Percentiles rank a stretch among this genome's conserved stretches.
phyloP scores from a whole-genome alignment of 1,139 yeast species.

The Sugiyamaella paludigena region DNA sequence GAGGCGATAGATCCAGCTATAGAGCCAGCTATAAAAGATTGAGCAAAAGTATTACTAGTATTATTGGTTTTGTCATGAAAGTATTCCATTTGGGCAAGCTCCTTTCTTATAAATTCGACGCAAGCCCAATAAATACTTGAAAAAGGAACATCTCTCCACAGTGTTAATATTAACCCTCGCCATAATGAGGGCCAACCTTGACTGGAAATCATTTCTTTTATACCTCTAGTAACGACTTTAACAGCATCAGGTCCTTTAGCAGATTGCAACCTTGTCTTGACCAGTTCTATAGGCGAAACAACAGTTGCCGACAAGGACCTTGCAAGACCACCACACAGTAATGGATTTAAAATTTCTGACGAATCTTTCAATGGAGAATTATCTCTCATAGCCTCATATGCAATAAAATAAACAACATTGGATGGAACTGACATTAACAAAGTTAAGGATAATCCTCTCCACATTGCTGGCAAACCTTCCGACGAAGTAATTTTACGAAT shows the following conservation, averaged over 20 bases:
- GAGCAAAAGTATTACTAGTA: constrained; percentile 48
- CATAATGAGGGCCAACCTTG: constrained; percentile 69
- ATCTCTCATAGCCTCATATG: constrained; percentile 84
- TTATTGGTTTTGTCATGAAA: constrained; percentile 38
- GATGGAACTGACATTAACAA: constrained; percentile 90
- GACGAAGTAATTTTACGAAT: constrained; percentile 57
- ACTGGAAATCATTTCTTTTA: constrained; percentile 49
- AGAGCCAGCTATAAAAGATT: constrained; percentile 82
- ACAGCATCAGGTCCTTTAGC: constrained; percentile 43
- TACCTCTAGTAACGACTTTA: constrained; percentile 50
- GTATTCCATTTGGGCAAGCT: constrained; percentile 25
- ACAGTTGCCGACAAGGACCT: constrained; percentile 79
- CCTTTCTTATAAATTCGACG: constrained; percentile 36
- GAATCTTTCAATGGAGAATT: constrained; percentile 53
- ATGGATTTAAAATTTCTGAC: constrained; percentile 59
- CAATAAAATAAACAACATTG: constrained; percentile 89
- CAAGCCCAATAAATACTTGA: constrained; percentile 94
- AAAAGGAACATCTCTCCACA: constrained; percentile 98
- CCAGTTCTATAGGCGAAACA: constrained; percentile 82
- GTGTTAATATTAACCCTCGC: constrained; percentile 80
- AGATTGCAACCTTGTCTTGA: constrained; percentile 86
- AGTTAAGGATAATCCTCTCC: constrained; percentile 87
- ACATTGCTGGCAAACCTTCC: constrained; percentile 76
- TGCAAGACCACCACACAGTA: constrained; percentile 83
- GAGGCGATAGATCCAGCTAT: constrained; percentile 86